A percentile compares a stretch with the other conserved stretches of the same genome.
Evolutionary conservation across 1,139 yeast species (phyloP).

Genomic region (Zygotorulaspora mrakii): DNA sequence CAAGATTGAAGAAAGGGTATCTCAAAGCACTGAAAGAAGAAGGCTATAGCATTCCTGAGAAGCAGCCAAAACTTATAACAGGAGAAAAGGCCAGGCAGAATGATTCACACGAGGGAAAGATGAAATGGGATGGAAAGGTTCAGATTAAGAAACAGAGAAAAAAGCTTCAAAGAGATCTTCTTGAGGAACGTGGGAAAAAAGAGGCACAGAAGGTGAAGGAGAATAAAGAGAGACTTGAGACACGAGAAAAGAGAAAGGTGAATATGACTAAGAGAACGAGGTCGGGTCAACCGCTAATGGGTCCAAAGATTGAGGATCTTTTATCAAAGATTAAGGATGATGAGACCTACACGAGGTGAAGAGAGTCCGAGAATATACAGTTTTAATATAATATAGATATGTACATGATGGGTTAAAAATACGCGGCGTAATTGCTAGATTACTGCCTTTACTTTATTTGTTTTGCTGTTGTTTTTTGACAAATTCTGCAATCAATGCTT

Average conservation of each 20-base stretch:
- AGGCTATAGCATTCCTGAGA: slow-evolving; percentile 49
- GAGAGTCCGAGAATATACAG: slow-evolving; percentile 12
- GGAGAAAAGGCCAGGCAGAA: slow-evolving; percentile 20
- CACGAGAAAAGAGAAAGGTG: slow-evolving; percentile 49
- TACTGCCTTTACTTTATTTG: slow-evolving; percentile 1
- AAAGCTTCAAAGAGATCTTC: slow-evolving; percentile 39
- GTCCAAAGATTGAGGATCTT: slow-evolving; percentile 75
- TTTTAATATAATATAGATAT: slow-evolving; percentile 10
- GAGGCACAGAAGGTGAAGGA: slow-evolving; percentile 32
- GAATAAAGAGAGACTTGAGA: slow-evolving; percentile 33
- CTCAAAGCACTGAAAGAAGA: slow-evolving; percentile 76
- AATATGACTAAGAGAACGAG: slow-evolving; percentile 57
- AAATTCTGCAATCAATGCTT: slow-evolving; percentile 81
- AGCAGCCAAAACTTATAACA: slow-evolving; percentile 26
- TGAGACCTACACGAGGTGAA: slow-evolving; percentile 32
- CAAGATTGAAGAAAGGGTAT: slow-evolving; percentile 78
- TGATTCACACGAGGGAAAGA: slow-evolving; percentile 26
- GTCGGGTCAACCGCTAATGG: slow-evolving; percentile 87
- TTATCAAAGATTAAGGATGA: slow-evolving; percentile 71
- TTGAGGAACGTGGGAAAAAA: slow-evolving; percentile 37
- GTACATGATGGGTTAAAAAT: slow-evolving; percentile 14
- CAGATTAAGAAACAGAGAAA: slow-evolving; percentile 45
- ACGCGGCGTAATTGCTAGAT: background rate
- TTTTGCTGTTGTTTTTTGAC: slow-evolving; percentile 49
- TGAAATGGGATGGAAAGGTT: slow-evolving; percentile 40